Base-by-base conservation (phyloP, 768 basidiomycete species). In the Leccinum ochraceum region DNA sequence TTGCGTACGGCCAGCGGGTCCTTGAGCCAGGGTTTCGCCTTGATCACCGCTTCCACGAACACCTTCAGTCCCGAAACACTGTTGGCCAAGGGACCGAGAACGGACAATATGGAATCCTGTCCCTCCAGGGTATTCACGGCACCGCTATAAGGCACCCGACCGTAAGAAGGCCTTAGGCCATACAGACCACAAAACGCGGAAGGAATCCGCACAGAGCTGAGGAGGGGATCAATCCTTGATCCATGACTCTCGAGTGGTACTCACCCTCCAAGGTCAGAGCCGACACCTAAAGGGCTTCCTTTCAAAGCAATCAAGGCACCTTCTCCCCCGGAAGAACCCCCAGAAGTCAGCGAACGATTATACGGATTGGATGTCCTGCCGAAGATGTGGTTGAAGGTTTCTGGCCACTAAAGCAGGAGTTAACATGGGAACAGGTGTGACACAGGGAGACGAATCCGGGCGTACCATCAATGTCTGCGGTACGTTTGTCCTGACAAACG, bases 321-420 rank as follows among this genome's bases (percentile, higher is more conserved):
- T 76, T 95, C 94, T 36, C 93, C 94, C 6, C 94, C 94, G 3
- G 88, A 90, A 0, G 91, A 94, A 2, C 94, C 94, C 11, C 93
- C 92, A 5, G 79, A 75, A 6, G 89, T 92, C 51, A 92, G 77
- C 17, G 79, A 79, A 10, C 87, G 82, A 69, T 94, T 92, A 69
- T 80, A 77, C 0, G 93, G 93, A 67, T 94, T 93, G 16, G 76
- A 67, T 0, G 94, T 94, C 56, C 90, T 79, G 2, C 92, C 93
- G 66, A 89, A 95, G 30, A 94, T 78, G 61, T 86, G 75, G 68
- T 95, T 95, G 76, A 80, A 85, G 0, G 90, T 87, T 71, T 96
- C 93, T 1, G 81, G 79, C 83, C 86, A 91, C 91, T 90, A 61
- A 1, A 17, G 17, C 53, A 55, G n/a, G 10, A 57, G 8, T 17